phyloP scores from a whole-genome alignment of 805 yeast genomes.

The Grigorovia jiainica region DNA sequence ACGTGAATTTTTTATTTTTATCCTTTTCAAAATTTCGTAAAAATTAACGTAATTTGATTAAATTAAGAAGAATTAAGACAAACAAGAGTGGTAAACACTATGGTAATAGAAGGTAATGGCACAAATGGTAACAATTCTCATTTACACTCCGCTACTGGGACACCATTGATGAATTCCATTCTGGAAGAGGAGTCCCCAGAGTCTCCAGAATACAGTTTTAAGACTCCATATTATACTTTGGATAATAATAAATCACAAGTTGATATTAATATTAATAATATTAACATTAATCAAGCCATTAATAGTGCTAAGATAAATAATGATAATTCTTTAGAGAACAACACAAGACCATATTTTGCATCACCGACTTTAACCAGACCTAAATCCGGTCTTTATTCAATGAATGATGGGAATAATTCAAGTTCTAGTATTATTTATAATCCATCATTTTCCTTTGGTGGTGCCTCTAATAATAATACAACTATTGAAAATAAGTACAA shows the following conservation, averaged over 20 bases:
- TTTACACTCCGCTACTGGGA: constrained; percentile 3
- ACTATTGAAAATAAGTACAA: not conserved
- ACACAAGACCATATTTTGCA: constrained; percentile 10
- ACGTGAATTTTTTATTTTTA: no score
- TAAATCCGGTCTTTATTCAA: constrained; percentile 17
- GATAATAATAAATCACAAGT: not conserved
- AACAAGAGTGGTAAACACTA: no score
- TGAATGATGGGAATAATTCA: constrained; percentile 25
- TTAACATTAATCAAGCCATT: not conserved
- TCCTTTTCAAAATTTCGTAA: no score
- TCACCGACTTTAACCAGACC: constrained; percentile 16
- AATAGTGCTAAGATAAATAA: not conserved
- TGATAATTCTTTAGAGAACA: not conserved
- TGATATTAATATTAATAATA: constrained; percentile 1
- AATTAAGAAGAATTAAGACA: no score
- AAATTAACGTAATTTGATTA: no score
- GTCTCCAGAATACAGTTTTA: constrained; percentile 7
- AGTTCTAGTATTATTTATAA: constrained; percentile 27
- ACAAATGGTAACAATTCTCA: not conserved
- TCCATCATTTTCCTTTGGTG: constrained; percentile 27
- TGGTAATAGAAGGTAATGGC: no score
- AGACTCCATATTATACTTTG: constrained; percentile 7
- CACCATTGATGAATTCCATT: constrained; percentile 23
- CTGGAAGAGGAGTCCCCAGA: constrained; percentile 21
- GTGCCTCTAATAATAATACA: not conserved